Percentiles rank a stretch among this genome's conserved stretches.
Conservation (phyloP, 495 filamentous ascomycete species). For the Neurospora cerealis region DNA sequence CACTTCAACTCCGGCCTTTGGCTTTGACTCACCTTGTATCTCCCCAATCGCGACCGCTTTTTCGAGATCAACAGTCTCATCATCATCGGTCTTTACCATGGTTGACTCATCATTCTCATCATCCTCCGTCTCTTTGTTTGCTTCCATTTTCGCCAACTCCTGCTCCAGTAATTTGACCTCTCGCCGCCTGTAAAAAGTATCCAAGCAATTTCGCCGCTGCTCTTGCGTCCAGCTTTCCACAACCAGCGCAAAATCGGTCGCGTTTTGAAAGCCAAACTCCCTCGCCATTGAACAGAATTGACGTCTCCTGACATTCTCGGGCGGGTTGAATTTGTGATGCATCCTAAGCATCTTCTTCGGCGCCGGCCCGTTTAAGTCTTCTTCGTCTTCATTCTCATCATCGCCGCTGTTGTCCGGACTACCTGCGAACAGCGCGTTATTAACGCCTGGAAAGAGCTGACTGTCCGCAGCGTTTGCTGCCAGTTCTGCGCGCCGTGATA, state of each 20-base stretch:
- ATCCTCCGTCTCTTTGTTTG: slow-evolving; percentile 1
- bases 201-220: slow-evolving; percentile 67
- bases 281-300: slow-evolving; percentile 90
- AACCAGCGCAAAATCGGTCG: slow-evolving; percentile 81
- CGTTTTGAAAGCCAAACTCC: slow-evolving; percentile 64
- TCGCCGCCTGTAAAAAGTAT: slow-evolving; percentile 61
- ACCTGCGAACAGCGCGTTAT: slow-evolving; percentile 25
- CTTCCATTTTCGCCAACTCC: slow-evolving; percentile 7
- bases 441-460: slow-evolving; percentile 2
- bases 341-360: slow-evolving; percentile 22
- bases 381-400: background rate
- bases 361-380: background rate
- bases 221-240: slow-evolving; percentile 92
- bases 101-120: background rate
- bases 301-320: slow-evolving; percentile 59
- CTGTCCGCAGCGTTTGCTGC: slow-evolving; percentile 39
- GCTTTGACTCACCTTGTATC: background rate
- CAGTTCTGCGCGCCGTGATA: slow-evolving; percentile 66
- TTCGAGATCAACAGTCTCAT: background rate
- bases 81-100: background rate
- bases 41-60: background rate
- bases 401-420: slow-evolving; percentile 12
- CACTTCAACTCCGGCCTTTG: background rate
- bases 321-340: slow-evolving; percentile 65
- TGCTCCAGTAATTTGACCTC: slow-evolving; percentile 26